These are phyloP conservation scores for Aspergillus cavernicola DNA, from an alignment of 495 filamentous ascomycete genomes.

Conservation along the genomic window DNA sequence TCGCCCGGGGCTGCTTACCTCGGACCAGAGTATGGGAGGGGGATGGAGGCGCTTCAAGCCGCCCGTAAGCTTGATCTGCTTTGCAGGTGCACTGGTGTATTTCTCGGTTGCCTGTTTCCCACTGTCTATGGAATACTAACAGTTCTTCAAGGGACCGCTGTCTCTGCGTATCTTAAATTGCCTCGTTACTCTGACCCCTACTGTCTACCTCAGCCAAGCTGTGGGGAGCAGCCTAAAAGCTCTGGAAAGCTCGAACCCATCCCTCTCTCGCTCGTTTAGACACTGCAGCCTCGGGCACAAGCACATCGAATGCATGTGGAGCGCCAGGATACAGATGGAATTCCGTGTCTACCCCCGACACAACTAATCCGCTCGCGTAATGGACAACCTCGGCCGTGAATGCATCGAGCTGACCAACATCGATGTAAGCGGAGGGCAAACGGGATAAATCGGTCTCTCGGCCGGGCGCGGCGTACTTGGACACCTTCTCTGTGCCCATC, in stretches of 20 bases:
- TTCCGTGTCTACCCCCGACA: constrained; percentile 38
- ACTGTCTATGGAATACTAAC: no score
- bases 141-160: no score
- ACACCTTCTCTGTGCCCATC: neutral
- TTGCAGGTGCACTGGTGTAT: no score
- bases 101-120: no score
- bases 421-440: constrained; percentile 24
- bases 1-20: no score
- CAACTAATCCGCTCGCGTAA: constrained; percentile 35
- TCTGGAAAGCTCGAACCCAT: constrained; percentile 37
- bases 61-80: no score
- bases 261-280: constrained; percentile 6
- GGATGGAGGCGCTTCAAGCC: no score
- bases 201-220: no score
- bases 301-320: constrained; percentile 44
- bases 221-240: neutral
- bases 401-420: constrained; percentile 22
- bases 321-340: constrained; percentile 49
- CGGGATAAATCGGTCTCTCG: constrained; percentile 10
- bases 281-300: constrained; percentile 6
- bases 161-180: no score
- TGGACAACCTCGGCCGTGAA: constrained; percentile 42
- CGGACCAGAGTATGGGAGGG: no score
- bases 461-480: constrained; percentile 8
- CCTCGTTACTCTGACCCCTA: no score